Evolutionary conservation across 2,329 filamentous ascomycete species (phyloP).

Genomic region (Aspergillus fumigatus): DNA sequence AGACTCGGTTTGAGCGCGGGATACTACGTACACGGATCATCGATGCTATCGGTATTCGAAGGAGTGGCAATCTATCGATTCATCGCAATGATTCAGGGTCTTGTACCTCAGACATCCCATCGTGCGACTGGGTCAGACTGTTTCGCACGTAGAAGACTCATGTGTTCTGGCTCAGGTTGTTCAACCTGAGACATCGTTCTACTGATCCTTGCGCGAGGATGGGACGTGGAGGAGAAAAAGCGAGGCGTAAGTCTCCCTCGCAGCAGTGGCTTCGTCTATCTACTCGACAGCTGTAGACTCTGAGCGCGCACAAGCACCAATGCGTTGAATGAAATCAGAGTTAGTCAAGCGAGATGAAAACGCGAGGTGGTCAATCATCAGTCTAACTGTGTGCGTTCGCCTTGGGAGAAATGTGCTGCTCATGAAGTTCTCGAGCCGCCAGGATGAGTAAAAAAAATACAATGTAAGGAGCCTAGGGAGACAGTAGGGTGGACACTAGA

Average conservation of each 20-base stretch:
- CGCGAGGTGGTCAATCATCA: neutral
- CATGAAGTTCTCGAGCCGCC: neutral
- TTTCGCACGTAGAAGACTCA: neutral
- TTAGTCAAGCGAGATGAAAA: neutral
- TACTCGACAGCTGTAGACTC: too few species aligned
- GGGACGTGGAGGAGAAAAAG: neutral
- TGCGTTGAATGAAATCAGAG: neutral
- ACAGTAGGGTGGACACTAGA: neutral
- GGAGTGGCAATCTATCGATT: too few species aligned
- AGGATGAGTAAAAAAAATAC: neutral
- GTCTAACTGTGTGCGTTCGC: neutral
- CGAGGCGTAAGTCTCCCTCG: neutral
- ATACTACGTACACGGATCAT: neutral
- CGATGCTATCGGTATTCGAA: neutral
- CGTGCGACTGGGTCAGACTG: neutral
- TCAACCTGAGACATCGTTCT: neutral
- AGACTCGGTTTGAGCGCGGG: neutral
- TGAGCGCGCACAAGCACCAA: neutral
- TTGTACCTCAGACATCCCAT: neutral
- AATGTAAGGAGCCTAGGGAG: neutral
- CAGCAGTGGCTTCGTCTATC: neutral
- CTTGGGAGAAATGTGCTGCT: neutral
- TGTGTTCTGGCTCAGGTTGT: neutral
- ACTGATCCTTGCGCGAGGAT: neutral
- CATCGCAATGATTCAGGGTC: neutral